Base-by-base conservation (phyloP, 163 green algal species). In the Chlamydomonas reinhardtii region DNA sequence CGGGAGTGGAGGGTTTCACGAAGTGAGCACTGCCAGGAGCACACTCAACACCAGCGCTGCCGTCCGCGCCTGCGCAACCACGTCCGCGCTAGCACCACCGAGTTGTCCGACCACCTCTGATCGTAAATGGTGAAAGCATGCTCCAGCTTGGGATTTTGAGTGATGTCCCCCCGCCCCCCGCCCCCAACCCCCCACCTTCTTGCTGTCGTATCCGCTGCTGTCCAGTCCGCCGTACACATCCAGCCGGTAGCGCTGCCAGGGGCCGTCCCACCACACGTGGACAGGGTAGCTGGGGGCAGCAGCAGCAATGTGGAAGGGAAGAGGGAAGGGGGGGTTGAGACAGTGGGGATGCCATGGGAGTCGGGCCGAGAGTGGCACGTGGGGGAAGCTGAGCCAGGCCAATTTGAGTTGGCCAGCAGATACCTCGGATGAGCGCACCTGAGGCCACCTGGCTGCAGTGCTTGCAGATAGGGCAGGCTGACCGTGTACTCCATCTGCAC, bases 401-500 rank as follows among this genome's bases (percentile, higher is more conserved):
- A 22, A 12, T 5, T 29, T 35, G 27, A 4, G 29, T 22, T 35
- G 64, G 64, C 64, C 29, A n/a, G n/a, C n/a, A n/a, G n/a, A n/a
- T n/a, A n/a, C n/a, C n/a, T n/a, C n/a, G n/a, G n/a, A n/a, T n/a
- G 17, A 43, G 16, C 31, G 68, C 52, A 88, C 86, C 73, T 87
- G 48, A 90, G 79, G 59, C 86, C 86, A 14, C 74, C 73, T 2
- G 86, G 87, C 66, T 93, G 90, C 3, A 89, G 35, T 14, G 81
- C 69, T 37, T 87, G 48, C 24, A 93, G 75, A 39, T 94, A 94
- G 2, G 91, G 91, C 22, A 94, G 80, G 34, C 32, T 80, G 27
- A 93, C 77, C 1, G 75, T 91, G 75, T 92, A 94, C 27, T 78
- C 75, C 72, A 90, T 81, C 91, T 94, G 87, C 68, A 79, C 6